Evolutionary conservation across 352 stramenopile genomes (phyloP), one percentile per base, ranked within the genome.

Genomic region (Phytophthora pini): DNA sequence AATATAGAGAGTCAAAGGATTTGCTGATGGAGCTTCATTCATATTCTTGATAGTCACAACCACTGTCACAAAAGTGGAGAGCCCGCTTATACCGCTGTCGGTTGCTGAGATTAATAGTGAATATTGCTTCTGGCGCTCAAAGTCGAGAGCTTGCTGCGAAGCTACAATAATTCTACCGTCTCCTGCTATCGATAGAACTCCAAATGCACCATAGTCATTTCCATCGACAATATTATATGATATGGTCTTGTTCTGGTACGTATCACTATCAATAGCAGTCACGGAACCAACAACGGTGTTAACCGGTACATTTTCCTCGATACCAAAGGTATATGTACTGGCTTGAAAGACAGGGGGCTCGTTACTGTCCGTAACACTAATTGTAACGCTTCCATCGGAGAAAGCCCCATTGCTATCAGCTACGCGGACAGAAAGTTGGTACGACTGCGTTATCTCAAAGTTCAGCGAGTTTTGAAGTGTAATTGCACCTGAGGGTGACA

Each of bases 181-280:
- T 0, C 80, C 76, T 36, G 31, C 45, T 4, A 87, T 27, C 3
- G 80, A 87, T 0, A 74, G 43, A 5, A 87, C 62, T 8, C 46
- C 56, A 59, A 89, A 88, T 10, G 72, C 65, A 20, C 72, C 71
- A 1, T 80, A 38, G 29, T 68, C 51, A 49, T 89, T 86, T 12
- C 72, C 78, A 24, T 51, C 61, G 9, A 78, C 63, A 34, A 89
- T 71, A 12, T 31, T 69, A 59, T 88, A 89, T 15, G 55, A 57
- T 13, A 89, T 61, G 4, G 76, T 79, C n/a, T 72, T 75, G 68
- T 88, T 87, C 60, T 87, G 76, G 36, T 72, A 80, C 7, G 51
- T 68, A 51, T 89, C 80, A 1, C 43, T 61, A 38, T 86, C 74
- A 13, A 80, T 60, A 0, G 80, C 80, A 1, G 44, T 40, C 11